These are phyloP conservation scores for Mortierella sp. DNA, from an alignment of 371 early-diverging fungal species.

Conservation along the genomic window DNA sequence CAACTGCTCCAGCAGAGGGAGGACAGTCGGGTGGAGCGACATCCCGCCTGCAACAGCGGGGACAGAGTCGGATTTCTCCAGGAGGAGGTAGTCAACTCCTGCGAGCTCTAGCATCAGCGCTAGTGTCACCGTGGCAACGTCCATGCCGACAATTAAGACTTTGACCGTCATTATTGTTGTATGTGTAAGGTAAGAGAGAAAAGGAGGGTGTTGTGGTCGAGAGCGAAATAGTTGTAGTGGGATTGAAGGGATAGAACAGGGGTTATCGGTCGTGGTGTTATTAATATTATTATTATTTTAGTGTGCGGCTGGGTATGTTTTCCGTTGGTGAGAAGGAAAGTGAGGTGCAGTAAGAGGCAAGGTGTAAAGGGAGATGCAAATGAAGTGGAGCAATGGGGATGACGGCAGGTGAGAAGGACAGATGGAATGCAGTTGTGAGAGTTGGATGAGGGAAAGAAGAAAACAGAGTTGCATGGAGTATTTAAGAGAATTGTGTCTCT, in stretches of 20 bases:
- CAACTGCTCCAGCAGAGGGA: conserved; percentile 47
- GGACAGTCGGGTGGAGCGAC: conserved; percentile 43
- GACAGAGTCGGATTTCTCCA: conserved; percentile 39
- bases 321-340: neutral
- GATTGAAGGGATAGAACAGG: neutral
- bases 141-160: conserved; percentile 45
- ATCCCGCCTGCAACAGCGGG: conserved; percentile 47
- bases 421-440: neutral
- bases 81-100: conserved; percentile 43
- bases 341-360: neutral
- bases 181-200: neutral
- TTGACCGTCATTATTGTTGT: conserved; percentile 13
- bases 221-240: neutral
- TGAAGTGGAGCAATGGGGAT: neutral
- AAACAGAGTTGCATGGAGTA: neutral
- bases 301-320: neutral
- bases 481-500: neutral
- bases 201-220: neutral
- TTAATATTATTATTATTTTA: neutral
- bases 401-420: neutral
- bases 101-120: conserved; percentile 47
- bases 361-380: neutral
- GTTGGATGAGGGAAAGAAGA: neutral
- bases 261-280: neutral
- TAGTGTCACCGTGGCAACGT: conserved; percentile 41